Evolutionary conservation across 2,329 filamentous ascomycete species (phyloP).

Genomic region (Pseudocercospora ulei): DNA sequence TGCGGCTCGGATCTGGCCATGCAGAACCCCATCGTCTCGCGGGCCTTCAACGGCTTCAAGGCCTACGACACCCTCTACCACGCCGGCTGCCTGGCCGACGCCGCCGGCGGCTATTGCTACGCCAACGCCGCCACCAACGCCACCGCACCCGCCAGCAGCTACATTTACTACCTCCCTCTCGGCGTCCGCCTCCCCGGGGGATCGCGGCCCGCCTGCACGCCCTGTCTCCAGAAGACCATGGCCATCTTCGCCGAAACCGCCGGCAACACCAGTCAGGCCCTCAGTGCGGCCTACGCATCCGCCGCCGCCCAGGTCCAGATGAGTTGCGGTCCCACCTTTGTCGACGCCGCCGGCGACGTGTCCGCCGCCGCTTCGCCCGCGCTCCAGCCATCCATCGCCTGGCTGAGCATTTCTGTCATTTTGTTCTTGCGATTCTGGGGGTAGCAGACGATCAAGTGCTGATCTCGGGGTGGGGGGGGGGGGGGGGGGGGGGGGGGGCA

Average conservation of each 20-base stretch:
- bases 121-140: constrained; percentile 72
- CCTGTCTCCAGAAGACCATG: constrained; percentile 74
- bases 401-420: background rate
- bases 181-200: constrained; percentile 59
- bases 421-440: constrained; percentile 10
- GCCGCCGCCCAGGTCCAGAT: constrained; percentile 67
- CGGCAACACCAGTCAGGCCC: constrained; percentile 53
- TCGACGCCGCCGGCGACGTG: constrained; percentile 16
- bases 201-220: constrained; percentile 61
- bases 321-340: constrained; percentile 49
- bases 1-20: constrained; percentile 62
- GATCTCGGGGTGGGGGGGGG: too few relatives aligned
- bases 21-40: constrained; percentile 59
- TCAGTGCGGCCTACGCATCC: constrained; percentile 58
- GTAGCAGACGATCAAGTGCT: constrained; percentile 25
- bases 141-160: constrained; percentile 59
- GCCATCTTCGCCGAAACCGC: constrained; percentile 63
- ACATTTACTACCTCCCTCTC: constrained; percentile 77
- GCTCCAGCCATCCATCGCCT: background rate
- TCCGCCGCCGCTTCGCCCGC: constrained; percentile 1
- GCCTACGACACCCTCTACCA: constrained; percentile 70
- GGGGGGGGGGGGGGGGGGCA: background rate
- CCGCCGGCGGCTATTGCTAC: constrained; percentile 55
- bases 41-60: constrained; percentile 65
- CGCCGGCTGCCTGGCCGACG: constrained; percentile 66